Percentiles rank a stretch among this genome's conserved stretches.
phyloP scores from a whole-genome alignment of 2,329 filamentous ascomycete species.

The Diplodia intermedia region DNA sequence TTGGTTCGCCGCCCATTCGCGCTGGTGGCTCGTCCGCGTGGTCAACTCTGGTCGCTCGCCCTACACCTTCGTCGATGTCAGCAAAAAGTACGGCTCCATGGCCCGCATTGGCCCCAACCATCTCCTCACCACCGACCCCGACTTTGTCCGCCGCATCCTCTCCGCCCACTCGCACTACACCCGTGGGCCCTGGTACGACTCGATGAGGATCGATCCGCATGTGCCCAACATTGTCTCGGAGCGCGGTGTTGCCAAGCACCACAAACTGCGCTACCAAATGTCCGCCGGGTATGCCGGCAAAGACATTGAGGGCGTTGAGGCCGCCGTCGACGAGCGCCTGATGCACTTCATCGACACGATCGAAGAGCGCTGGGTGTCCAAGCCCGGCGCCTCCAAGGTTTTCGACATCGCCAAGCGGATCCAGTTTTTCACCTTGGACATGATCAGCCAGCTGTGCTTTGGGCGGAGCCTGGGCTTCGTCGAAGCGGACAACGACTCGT shows the following conservation, averaged over 20 bases:
- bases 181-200: constrained; percentile 46
- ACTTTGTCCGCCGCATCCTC: constrained; percentile 54
- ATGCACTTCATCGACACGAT: constrained; percentile 21
- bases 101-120: constrained; percentile 58
- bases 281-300: constrained; percentile 51
- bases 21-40: constrained; percentile 12
- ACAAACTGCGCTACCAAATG: constrained; percentile 48
- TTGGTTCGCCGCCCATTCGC: constrained; percentile 22
- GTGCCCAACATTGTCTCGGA: constrained; percentile 51
- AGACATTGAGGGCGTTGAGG: constrained; percentile 48
- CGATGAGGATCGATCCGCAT: constrained; percentile 49
- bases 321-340: constrained; percentile 46
- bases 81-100: constrained; percentile 44
- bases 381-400: constrained; percentile 42
- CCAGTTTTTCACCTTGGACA: constrained; percentile 52
- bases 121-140: constrained; percentile 58
- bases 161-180: constrained; percentile 52
- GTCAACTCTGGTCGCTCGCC: constrained; percentile 18
- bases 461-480: constrained; percentile 59
- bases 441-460: constrained; percentile 52
- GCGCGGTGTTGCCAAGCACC: constrained; percentile 48
- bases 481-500: constrained; percentile 53
- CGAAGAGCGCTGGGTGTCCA: constrained; percentile 33
- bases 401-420: constrained; percentile 49
- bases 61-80: constrained; percentile 28